Evolutionary conservation across 805 yeast genomes (phyloP).

Genomic region (Pichia nakasei): DNA sequence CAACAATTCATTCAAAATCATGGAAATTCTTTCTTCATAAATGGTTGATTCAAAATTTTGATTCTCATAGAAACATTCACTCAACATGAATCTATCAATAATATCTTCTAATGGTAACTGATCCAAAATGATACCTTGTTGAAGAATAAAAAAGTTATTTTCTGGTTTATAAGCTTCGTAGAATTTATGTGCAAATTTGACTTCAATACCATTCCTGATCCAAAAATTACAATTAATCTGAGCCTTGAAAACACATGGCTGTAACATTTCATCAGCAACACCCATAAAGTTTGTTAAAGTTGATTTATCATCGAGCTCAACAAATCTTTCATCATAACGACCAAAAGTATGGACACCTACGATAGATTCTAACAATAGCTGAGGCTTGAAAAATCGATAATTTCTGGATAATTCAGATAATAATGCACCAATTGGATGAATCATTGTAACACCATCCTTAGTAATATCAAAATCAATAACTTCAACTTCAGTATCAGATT

Average conservation of each 20-base stretch:
- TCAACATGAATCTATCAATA: slow-evolving; percentile 50
- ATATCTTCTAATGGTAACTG: slow-evolving; percentile 30
- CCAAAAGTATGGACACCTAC: slow-evolving; percentile 2
- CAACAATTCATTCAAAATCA: slow-evolving; percentile 36
- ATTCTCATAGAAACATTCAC: slow-evolving; percentile 15
- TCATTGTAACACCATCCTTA: slow-evolving; percentile 42
- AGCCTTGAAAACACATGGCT: slow-evolving; percentile 50
- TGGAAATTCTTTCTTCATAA: slow-evolving; percentile 40
- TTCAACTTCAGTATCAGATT: not conserved
- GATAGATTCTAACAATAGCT: slow-evolving; percentile 11
- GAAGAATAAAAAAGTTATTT: slow-evolving; percentile 40
- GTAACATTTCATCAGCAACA: slow-evolving; percentile 44
- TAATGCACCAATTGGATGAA: slow-evolving; percentile 52
- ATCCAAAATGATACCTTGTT: slow-evolving; percentile 32
- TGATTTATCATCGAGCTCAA: not conserved
- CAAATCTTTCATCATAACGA: not conserved
- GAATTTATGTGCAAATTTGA: slow-evolving; percentile 16
- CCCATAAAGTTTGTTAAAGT: not conserved
- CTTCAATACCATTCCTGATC: slow-evolving; percentile 59
- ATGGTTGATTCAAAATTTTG: slow-evolving; percentile 26
- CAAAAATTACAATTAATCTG: slow-evolving; percentile 61
- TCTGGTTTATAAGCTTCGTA: slow-evolving; percentile 19
- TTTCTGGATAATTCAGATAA: slow-evolving; percentile 37
- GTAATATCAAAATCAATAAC: slow-evolving; percentile 25
- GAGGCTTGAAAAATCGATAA: slow-evolving; percentile 23